Evolutionary conservation across 331 rosid species (phyloP), one percentile per base, ranked within the genome.

Genomic region (Malus hybrid): DNA sequence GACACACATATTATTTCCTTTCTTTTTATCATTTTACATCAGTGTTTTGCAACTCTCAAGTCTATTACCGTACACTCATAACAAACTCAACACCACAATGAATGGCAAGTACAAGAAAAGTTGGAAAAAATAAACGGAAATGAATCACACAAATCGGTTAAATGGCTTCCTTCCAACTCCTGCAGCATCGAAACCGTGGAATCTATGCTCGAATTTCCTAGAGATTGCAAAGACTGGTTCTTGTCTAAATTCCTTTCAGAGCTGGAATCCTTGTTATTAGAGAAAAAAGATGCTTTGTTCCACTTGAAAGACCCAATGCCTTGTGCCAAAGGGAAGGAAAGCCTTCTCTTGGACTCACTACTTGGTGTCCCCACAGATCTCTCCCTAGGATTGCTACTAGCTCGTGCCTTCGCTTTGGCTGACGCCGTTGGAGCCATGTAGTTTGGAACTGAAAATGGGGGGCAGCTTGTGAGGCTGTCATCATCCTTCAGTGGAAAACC

Each of bases 81-180:
- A 64, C 78, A 79, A 62, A 77, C 78, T 73, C 79, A 83, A 65
- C 78, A 84, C 58, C 85, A 81, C 81, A 19, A 75, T 32, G 79
- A 71, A 30, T 10, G 36, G 16, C 32, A 28, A 42, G 77, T n/a
- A 39, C 19, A 74, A 36, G 50, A 79, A 72, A 82, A 71, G 60
- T 78, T 85, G 18, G 3, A 39, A 28, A 28, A 84, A 78, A 84
- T 68, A 71, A 46, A 61, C 58, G 71, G 79, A 75, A 77, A 44
- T 52, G 84, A 86, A 80, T 95, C 99, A 95, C 97, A 89, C 99
- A 85, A 92, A 95, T 92, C 99, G 81, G 85, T 89, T 89, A 90
- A 95, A 95, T 52, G 99, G 99, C 87, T 82, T 95, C 85, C 97
- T 92, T 71, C 92, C 95, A 61, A 85, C 86, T 66, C 90, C 57